Percentiles rank a stretch among this genome's conserved stretches.
phyloP scores from a whole-genome alignment of 2,329 filamentous ascomycete genomes.

The Colletotrichum orbiculare region DNA sequence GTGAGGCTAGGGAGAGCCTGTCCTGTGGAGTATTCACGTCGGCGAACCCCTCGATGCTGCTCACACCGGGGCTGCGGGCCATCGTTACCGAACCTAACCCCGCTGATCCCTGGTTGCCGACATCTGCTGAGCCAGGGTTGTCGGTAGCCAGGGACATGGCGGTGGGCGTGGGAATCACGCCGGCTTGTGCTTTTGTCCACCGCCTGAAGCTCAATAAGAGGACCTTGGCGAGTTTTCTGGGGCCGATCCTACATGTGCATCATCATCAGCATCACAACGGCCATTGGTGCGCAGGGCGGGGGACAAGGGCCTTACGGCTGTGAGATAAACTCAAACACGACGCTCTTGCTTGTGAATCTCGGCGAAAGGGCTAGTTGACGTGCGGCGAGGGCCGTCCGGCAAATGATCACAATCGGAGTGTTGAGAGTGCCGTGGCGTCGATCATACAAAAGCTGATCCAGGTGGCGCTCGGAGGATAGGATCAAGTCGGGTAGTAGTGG shows the following conservation, averaged over 20 bases:
- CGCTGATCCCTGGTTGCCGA: no score
- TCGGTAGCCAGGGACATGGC: conserved; percentile 2
- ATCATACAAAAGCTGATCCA: conserved; percentile 12
- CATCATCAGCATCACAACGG: neutral
- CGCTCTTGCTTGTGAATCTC: conserved; percentile 37
- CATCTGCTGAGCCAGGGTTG: no score
- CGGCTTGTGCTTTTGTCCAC: conserved; percentile 39
- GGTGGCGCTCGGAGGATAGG: conserved; percentile 38
- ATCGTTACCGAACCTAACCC: no score
- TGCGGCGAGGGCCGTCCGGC: conserved; percentile 44
- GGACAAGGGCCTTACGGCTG: conserved; percentile 46
- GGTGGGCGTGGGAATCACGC: neutral
- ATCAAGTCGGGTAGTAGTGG: conserved; percentile 42
- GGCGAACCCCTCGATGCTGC: no score
- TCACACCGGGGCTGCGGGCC: no score
- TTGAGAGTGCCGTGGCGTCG: neutral
- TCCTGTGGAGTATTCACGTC: no score
- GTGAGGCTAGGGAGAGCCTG: no score
- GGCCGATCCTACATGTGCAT: conserved; percentile 43
- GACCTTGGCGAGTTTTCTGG: conserved; percentile 50
- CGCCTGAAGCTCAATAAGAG: conserved; percentile 42
- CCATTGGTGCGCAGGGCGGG: no score
- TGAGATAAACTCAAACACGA: conserved; percentile 51
- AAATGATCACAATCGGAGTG: conserved; percentile 44
- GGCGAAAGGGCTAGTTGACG: conserved; percentile 39